These are phyloP conservation scores for Plectosphaerella plurivora DNA, from an alignment of 2,329 filamentous ascomycete species.

Conservation along the genomic window DNA sequence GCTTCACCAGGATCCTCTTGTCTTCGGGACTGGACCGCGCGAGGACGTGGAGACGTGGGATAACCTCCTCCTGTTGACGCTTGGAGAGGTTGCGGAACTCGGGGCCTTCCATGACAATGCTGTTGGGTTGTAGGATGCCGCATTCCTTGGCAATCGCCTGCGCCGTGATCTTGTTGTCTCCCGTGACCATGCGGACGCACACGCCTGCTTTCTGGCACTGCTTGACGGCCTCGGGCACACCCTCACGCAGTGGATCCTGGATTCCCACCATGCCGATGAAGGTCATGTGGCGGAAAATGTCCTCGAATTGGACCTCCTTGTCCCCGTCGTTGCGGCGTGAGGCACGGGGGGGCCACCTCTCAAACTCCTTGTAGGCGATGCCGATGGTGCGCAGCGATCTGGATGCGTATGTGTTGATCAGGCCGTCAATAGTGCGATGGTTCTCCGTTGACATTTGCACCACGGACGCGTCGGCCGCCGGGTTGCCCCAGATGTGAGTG, in stretches of 20 bases:
- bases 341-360: conserved; percentile 73
- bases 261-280: conserved; percentile 72
- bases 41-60: conserved; percentile 66
- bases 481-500: conserved; percentile 44
- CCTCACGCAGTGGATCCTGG: conserved; percentile 72
- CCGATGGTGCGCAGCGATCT: conserved; percentile 81
- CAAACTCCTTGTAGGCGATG: conserved; percentile 78
- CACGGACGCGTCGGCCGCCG: conserved; percentile 37
- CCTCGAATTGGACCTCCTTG: conserved; percentile 60
- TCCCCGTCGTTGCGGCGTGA: conserved; percentile 47
- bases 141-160: conserved; percentile 76
- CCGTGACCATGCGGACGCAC: conserved; percentile 80
- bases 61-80: conserved; percentile 60
- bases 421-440: conserved; percentile 51
- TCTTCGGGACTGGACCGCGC: conserved; percentile 73
- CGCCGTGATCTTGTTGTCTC: conserved; percentile 76
- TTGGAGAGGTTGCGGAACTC: conserved; percentile 69
- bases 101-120: conserved; percentile 73
- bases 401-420: conserved; percentile 75
- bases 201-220: conserved; percentile 74
- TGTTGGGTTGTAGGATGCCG: conserved; percentile 65
- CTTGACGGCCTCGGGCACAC: conserved; percentile 68
- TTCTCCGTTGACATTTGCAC: conserved; percentile 46
- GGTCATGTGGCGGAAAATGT: conserved; percentile 63
- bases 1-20: conserved; percentile 68